Evolutionary conservation across 176 grass and related monocot species (phyloP).

Genomic region (Triticum dicoccoides): DNA sequence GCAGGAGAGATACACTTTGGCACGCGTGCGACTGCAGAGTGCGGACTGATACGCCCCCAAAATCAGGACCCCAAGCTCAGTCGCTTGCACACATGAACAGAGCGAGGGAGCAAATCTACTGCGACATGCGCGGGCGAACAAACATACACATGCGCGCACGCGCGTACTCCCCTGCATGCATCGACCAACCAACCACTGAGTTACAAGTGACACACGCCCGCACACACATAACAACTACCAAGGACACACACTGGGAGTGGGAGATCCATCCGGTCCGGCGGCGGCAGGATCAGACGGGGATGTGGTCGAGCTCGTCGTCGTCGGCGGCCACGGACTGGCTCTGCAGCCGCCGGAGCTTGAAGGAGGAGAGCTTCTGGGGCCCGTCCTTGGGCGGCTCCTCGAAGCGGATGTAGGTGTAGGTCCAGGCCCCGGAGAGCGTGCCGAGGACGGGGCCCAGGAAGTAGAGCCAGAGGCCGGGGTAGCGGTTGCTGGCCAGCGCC

Average conservation of each 20-base stretch:
- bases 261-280: not conserved
- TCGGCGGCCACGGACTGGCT: constrained; percentile 52
- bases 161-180: not conserved
- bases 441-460: constrained; percentile 78
- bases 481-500: constrained; percentile 79
- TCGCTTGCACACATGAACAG: constrained; percentile 8
- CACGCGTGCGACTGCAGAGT: not conserved
- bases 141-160: not conserved
- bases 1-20: constrained; percentile 29
- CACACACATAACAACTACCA: not conserved
- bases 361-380: constrained; percentile 64
- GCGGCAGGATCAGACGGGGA: constrained; percentile 22
- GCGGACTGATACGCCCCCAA: too few species aligned
- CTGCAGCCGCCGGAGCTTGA: constrained; percentile 88
- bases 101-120: constrained; percentile 16
- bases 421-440: constrained; percentile 63
- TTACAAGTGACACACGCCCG: not conserved
- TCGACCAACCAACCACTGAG: not conserved
- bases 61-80: not conserved
- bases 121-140: not conserved
- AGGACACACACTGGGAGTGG: not conserved
- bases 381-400: constrained; percentile 36
- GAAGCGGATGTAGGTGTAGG: constrained; percentile 73
- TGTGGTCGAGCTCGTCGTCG: constrained; percentile 40
- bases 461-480: constrained; percentile 82